Base-by-base conservation (phyloP, 2,329 filamentous ascomycete species). In the Colletotrichum orbiculare region DNA sequence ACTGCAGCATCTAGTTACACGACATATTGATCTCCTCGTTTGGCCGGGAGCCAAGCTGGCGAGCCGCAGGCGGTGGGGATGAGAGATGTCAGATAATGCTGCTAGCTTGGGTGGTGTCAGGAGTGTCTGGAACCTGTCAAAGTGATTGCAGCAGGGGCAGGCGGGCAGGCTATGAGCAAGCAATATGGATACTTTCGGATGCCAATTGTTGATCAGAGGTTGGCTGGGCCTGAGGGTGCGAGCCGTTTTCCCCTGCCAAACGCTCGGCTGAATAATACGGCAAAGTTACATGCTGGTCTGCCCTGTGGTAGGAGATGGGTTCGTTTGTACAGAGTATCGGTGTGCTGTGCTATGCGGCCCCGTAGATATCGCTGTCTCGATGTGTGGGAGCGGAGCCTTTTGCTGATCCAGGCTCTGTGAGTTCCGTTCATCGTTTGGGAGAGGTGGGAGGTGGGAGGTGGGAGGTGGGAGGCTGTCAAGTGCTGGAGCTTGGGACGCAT, bases 401-500 rank as follows among this genome's bases (percentile, higher is more conserved):
- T 13, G 41, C 47, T 65, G 57, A 65, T 47, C 47, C 46, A 37
- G 50, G 50, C 62, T 57, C 56, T 55, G 25, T 50, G 33, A 17
- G 38, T 49, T 34, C 37, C 25, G 42, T 35, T 33, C 25, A 12
- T 25, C 25, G 25, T 25, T 25, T 25, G 4, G 25, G 25, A 25
- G 25, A 25, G 54, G 50, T 49, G 35, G 45, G 57, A 25, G 41
- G 42, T 61, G 39, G 38, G 56, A 54, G n/a, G n/a, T 49, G 35
- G 45, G 57, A 25, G 47, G 35, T 35, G 49, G 50, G 13, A 34
- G 46, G 41, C 49, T 13, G 47, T 15, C 48, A 53, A 25, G 25
- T 25, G 25, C 47, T 52, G 50, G 50, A 65, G 62, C 62, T 65
- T 65, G 57, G 62, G 57, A 56, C 58, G 62, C 62, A 5, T 25